Conservation (phyloP, 2,329 filamentous ascomycete genomes). For the Beauveria bassiana region DNA sequence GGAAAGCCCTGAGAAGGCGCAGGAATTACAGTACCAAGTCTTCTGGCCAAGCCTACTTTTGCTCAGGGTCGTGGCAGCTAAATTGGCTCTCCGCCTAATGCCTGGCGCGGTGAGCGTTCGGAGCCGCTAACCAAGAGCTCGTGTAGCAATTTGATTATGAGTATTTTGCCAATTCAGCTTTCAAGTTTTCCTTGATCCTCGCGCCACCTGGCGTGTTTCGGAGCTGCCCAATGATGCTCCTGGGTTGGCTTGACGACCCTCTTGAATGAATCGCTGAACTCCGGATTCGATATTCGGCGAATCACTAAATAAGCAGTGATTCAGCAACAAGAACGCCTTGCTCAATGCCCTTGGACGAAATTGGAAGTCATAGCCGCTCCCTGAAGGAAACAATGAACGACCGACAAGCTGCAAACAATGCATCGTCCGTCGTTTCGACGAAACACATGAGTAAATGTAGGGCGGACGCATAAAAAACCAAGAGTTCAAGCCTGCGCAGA, state of each 20-base stretch:
- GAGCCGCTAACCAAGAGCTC: neutral
- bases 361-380: too few relatives aligned
- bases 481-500: too few relatives aligned
- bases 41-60: neutral
- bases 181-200: neutral
- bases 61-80: neutral
- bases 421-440: too few relatives aligned
- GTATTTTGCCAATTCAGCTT: neutral
- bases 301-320: constrained; percentile 1
- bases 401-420: too few relatives aligned
- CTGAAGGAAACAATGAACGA: too few relatives aligned
- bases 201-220: neutral
- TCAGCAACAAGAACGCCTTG: neutral
- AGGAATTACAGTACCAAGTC: neutral
- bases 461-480: too few relatives aligned
- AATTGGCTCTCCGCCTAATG: neutral
- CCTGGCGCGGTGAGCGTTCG: neutral
- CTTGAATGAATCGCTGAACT: constrained; percentile 6
- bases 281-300: constrained; percentile 1
- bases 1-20: neutral
- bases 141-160: neutral
- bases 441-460: too few relatives aligned
- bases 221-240: neutral
- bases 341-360: too few relatives aligned
- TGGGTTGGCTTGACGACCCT: neutral